A percentile compares a stretch with the other conserved stretches of the same genome.
These are phyloP conservation scores for Penicillium concentricum DNA, from an alignment of 2,329 filamentous ascomycete species.

Conservation along the genomic window DNA sequence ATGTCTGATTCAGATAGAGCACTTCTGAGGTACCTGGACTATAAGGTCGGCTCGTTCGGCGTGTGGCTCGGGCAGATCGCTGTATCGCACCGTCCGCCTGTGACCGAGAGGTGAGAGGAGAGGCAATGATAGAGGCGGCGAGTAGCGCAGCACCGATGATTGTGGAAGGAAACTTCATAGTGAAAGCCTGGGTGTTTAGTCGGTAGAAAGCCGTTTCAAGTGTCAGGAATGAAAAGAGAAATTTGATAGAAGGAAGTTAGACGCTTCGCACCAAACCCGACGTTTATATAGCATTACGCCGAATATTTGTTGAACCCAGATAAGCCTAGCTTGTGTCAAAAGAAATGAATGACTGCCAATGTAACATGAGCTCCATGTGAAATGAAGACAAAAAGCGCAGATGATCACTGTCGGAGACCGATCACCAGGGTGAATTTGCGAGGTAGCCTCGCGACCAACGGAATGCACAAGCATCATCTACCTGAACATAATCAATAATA, in stretches of 20 bases:
- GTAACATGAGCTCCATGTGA: neutral
- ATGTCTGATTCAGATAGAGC: constrained; percentile 35
- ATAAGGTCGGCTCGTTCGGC: constrained; percentile 32
- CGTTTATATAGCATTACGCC: neutral
- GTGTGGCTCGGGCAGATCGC: constrained; percentile 27
- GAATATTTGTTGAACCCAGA: no score
- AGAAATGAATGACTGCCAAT: neutral
- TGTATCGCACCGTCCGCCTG: constrained; percentile 30
- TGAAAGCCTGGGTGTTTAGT: constrained; percentile 17
- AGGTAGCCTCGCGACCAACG: neutral
- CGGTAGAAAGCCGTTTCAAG: no score
- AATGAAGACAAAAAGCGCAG: neutral
- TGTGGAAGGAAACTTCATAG: constrained; percentile 51
- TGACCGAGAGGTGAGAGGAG: constrained; percentile 46
- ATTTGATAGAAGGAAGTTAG: neutral
- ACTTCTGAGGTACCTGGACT: constrained; percentile 29
- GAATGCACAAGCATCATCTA: neutral
- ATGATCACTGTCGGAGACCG: neutral
- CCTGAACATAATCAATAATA: neutral
- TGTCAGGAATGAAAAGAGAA: neutral
- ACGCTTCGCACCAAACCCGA: neutral
- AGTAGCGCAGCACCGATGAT: constrained; percentile 39
- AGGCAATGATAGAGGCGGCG: constrained; percentile 45
- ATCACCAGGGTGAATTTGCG: neutral
- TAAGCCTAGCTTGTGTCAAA: neutral